Conservation (phyloP, 768 basidiomycete species). For the Phaeotremella fagi region DNA sequence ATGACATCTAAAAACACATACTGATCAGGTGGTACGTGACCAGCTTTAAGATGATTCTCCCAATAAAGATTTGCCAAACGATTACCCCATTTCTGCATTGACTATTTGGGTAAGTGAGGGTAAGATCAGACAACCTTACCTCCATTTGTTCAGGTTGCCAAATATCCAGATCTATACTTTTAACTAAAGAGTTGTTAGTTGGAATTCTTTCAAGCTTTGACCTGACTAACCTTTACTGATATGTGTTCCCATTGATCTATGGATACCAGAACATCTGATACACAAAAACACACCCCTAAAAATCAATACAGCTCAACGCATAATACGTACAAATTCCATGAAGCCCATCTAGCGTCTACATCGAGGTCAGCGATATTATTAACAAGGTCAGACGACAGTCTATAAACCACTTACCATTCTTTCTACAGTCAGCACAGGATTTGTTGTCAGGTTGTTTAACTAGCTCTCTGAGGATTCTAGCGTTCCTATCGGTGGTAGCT, state of each 20-base stretch:
- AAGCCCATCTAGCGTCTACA: conserved; percentile 93
- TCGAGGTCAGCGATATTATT: too few species aligned
- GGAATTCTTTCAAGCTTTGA: background rate
- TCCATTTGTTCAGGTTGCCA: conserved; percentile 99
- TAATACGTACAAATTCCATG: conserved; percentile 77
- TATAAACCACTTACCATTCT: conserved; percentile 80
- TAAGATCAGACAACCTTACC: conserved; percentile 52
- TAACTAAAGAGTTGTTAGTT: conserved; percentile 54
- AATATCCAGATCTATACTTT: conserved; percentile 92
- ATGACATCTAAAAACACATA: conserved; percentile 51
- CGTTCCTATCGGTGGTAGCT: conserved; percentile 72
- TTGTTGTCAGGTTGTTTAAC: conserved; percentile 89
- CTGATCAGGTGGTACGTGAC: conserved; percentile 93
- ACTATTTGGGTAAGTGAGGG: conserved; percentile 23
- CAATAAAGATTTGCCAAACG: conserved; percentile 87
- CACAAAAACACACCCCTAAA: conserved; percentile 85
- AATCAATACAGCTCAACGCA: background rate
- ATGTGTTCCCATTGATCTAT: conserved; percentile 96
- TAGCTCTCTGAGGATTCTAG: conserved; percentile 74
- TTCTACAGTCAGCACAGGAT: conserved; percentile 91
- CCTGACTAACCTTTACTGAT: conserved; percentile 69
- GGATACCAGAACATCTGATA: conserved; percentile 94
- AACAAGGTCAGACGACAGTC: too few species aligned
- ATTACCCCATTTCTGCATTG: conserved; percentile 91
- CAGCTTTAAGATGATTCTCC: conserved; percentile 89